A percentile compares a stretch with the other conserved stretches of the same genome.
Conservation (phyloP, 2,329 filamentous ascomycete genomes). For the Verticillium albo-atrum region DNA sequence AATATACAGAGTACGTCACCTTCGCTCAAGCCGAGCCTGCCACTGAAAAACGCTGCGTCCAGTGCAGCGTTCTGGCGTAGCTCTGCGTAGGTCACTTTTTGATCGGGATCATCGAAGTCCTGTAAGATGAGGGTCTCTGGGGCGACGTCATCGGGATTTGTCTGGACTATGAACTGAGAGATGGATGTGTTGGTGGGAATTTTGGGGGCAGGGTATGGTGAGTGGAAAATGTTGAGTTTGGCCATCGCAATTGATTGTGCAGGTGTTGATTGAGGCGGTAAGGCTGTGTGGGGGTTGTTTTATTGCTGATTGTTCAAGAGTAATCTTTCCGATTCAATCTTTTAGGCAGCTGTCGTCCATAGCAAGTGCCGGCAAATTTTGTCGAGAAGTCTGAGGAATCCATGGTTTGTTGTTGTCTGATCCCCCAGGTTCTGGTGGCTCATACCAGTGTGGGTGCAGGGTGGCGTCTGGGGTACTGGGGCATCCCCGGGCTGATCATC, state of each 20-base stretch:
- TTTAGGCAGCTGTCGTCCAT: too few relatives aligned
- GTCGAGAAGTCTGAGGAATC: too few relatives aligned
- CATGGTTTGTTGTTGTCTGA: too few relatives aligned
- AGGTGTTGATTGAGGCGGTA: too few relatives aligned
- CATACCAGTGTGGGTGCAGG: too few relatives aligned
- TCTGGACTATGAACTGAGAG: slow-evolving; percentile 17
- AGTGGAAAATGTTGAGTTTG: neutral
- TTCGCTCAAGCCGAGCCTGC: slow-evolving; percentile 3
- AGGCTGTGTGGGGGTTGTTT: too few relatives aligned
- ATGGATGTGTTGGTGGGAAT: slow-evolving; percentile 16
- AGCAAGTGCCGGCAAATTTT: too few relatives aligned
- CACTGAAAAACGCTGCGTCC: slow-evolving; percentile 10
- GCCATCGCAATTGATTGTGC: neutral
- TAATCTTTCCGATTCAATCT: too few relatives aligned
- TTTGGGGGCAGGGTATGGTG: slow-evolving; percentile 11
- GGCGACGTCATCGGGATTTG: slow-evolving; percentile 18
- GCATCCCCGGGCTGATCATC: neutral
- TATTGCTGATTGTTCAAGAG: too few relatives aligned
- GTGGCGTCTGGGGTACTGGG: too few relatives aligned
- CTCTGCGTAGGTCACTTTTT: slow-evolving; percentile 11
- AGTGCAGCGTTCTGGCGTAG: slow-evolving; percentile 11
- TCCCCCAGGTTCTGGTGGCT: too few relatives aligned
- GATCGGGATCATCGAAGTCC: slow-evolving; percentile 15
- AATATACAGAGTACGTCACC: slow-evolving; percentile 17
- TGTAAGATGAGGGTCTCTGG: slow-evolving; percentile 13